These are phyloP conservation scores for Tuber borchii DNA, from an alignment of 495 filamentous ascomycete genomes.

Conservation along the genomic window DNA sequence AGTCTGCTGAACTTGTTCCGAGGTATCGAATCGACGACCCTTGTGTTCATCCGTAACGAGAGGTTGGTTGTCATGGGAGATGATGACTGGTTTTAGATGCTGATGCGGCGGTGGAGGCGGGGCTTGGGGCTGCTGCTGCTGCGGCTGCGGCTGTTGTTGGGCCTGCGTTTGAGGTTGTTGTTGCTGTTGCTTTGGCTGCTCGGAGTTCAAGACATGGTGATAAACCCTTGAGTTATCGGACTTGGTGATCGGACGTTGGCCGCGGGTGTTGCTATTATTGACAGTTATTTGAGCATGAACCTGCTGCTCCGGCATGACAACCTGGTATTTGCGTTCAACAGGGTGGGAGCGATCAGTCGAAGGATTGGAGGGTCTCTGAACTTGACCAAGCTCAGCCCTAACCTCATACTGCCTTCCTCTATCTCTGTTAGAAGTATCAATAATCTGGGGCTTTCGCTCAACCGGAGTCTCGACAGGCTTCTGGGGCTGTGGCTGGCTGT, in stretches of 20 bases:
- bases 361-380: slow-evolving; percentile 34
- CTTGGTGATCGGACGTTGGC: neutral
- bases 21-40: slow-evolving; percentile 26
- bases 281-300: slow-evolving; percentile 21
- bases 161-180: slow-evolving; percentile 16
- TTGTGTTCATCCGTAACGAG: slow-evolving; percentile 20
- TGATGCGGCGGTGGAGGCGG: neutral
- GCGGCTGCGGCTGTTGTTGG: slow-evolving; percentile 26
- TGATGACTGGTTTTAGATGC: slow-evolving; percentile 7
- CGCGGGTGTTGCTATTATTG: slow-evolving; percentile 23
- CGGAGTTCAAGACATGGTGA: slow-evolving; percentile 16
- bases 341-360: slow-evolving; percentile 21
- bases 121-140: slow-evolving; percentile 26
- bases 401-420: slow-evolving; percentile 24
- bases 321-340: slow-evolving; percentile 28
- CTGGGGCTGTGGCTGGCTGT: neutral
- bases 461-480: neutral
- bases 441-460: slow-evolving; percentile 3
- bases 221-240: slow-evolving; percentile 30
- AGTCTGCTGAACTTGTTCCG: slow-evolving; percentile 29
- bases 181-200: slow-evolving; percentile 23
- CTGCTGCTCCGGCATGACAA: slow-evolving; percentile 11
- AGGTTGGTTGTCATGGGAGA: slow-evolving; percentile 5
- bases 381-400: slow-evolving; percentile 29
- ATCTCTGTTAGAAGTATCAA: neutral